Conservation (phyloP, 2,329 filamentous ascomycete genomes). For the Aureobasidium sp. region DNA sequence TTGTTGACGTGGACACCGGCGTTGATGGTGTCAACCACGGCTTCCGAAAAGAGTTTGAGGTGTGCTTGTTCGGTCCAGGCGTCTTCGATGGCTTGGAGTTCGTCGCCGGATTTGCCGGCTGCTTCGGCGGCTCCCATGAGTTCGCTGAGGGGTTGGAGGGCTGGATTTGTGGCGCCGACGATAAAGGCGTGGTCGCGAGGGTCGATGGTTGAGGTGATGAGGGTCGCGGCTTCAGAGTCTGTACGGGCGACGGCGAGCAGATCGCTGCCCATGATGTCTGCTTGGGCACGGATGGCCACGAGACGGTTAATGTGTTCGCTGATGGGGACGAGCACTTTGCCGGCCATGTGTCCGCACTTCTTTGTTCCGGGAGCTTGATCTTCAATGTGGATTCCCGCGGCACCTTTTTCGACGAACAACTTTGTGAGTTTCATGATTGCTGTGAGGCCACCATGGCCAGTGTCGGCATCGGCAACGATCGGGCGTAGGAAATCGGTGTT, state of each 20-base stretch:
- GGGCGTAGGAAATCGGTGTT: slow-evolving; percentile 92
- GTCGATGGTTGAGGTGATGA: slow-evolving; percentile 95
- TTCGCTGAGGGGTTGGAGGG: slow-evolving; percentile 75
- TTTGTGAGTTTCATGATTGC: slow-evolving; percentile 99
- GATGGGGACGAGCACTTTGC: slow-evolving; percentile 94
- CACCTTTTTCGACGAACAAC: slow-evolving; percentile 92
- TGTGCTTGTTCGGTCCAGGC: slow-evolving; percentile 69
- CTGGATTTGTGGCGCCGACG: slow-evolving; percentile 76
- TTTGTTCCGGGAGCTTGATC: slow-evolving; percentile 97
- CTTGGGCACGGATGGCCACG: slow-evolving; percentile 92
- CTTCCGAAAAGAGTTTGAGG: slow-evolving; percentile 84
- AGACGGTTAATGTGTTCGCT: slow-evolving; percentile 97
- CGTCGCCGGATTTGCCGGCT: slow-evolving; percentile 66
- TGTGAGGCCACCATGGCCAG: slow-evolving; percentile 93
- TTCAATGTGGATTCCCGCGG: slow-evolving; percentile 96
- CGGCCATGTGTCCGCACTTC: slow-evolving; percentile 99
- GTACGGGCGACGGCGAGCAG: slow-evolving; percentile 88
- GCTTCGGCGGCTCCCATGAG: slow-evolving; percentile 82
- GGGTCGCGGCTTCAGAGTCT: slow-evolving; percentile 92
- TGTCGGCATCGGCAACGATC: slow-evolving; percentile 94
- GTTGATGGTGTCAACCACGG: slow-evolving; percentile 74
- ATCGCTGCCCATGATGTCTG: slow-evolving; percentile 94
- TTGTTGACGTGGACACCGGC: slow-evolving; percentile 60
- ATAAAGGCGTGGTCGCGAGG: slow-evolving; percentile 92
- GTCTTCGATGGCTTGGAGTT: slow-evolving; percentile 89